A percentile compares a stretch with the other conserved stretches of the same genome.
Evolutionary conservation across 768 basidiomycete species (phyloP).

Genomic region (Dacryopinax spathularia): DNA sequence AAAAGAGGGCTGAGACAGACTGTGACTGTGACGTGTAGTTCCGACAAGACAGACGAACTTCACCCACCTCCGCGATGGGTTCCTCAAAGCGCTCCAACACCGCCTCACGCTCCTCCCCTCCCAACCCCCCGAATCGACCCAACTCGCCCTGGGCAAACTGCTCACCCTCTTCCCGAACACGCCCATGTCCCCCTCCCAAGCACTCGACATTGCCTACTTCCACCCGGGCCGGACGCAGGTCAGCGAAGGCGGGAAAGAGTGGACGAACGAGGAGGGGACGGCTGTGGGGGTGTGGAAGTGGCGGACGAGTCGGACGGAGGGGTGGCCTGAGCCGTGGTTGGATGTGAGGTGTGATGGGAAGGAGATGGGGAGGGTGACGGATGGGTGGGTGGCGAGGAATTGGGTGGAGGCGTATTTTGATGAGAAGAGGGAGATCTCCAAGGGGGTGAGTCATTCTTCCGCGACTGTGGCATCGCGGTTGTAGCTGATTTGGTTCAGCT

Average conservation of each 20-base stretch:
- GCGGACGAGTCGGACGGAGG: neutral
- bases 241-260: conserved; percentile 34
- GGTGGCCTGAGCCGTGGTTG: conserved; percentile 1
- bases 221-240: conserved; percentile 40
- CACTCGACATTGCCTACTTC: conserved; percentile 45
- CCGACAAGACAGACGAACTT: conserved; percentile 66
- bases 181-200: conserved; percentile 47
- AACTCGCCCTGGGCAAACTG: conserved; percentile 53
- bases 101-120: conserved; percentile 33
- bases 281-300: neutral
- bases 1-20: no score
- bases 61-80: conserved; percentile 69
- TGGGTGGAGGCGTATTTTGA: conserved; percentile 56
- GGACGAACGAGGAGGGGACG: conserved; percentile 34
- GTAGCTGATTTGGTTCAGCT: neutral
- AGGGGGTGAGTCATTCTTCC: neutral
- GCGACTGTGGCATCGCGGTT: neutral
- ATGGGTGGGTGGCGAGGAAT: conserved; percentile 50
- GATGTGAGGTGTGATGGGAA: conserved; percentile 18
- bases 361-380: conserved; percentile 58
- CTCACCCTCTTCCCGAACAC: conserved; percentile 65
- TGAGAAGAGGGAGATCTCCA: neutral
- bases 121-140: conserved; percentile 23
- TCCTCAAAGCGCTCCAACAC: conserved; percentile 55
- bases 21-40: conserved; percentile 32